These are phyloP conservation scores for Globisporangium nodosum DNA, from an alignment of 352 stramenopile species.

Conservation along the genomic window DNA sequence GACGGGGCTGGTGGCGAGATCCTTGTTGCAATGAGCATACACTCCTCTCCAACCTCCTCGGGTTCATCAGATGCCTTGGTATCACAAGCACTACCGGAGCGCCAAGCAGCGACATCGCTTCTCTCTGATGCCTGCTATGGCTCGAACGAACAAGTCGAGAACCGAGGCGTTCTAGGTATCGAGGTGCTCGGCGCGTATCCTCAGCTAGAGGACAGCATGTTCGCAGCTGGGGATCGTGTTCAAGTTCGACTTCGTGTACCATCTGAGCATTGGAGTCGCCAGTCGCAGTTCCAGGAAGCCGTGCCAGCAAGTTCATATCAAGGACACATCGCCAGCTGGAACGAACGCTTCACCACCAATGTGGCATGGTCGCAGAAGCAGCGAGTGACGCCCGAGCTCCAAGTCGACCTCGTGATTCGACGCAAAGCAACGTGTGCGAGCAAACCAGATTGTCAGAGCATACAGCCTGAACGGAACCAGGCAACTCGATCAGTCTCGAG, in stretches of 20 bases:
- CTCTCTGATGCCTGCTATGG: constrained; percentile 1
- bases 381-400: neutral
- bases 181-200: constrained; percentile 8
- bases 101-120: constrained; percentile 3
- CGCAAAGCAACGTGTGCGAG: neutral
- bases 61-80: neutral
- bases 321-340: constrained; percentile 1
- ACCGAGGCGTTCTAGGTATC: constrained; percentile 4
- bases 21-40: neutral
- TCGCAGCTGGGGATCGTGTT: neutral
- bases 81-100: no score
- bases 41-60: neutral
- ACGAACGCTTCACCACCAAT: neutral
- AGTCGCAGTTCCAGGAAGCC: constrained; percentile 2
- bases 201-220: neutral
- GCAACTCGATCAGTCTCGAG: neutral
- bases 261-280: constrained; percentile 1
- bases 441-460: neutral
- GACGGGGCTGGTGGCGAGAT: neutral
- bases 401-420: neutral
- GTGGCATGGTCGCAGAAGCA: constrained; percentile 11
- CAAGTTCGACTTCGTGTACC: neutral
- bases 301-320: no score
- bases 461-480: neutral
- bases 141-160: neutral